Percentiles rank a stretch among this genome's conserved stretches.
These are phyloP conservation scores for Nakaseomyces uthaithaninus DNA, from an alignment of 1,139 yeast species.

Conservation along the genomic window DNA sequence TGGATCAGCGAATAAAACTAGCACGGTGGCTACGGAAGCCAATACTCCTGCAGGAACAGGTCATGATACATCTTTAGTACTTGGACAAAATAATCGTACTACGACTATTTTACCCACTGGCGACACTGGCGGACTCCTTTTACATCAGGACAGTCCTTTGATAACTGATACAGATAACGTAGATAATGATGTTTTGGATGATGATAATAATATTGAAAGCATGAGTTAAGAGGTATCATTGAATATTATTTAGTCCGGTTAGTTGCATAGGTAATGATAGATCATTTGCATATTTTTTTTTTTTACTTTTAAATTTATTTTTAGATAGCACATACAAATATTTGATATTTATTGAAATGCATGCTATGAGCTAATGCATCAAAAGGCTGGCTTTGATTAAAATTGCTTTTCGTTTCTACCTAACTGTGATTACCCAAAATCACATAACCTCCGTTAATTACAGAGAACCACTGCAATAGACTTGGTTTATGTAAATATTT, in stretches of 20 bases:
- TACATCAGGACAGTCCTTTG: conserved; percentile 3
- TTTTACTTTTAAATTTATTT: not conserved
- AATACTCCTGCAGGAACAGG: conserved; percentile 9
- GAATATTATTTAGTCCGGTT: not conserved
- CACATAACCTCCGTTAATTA: too few species aligned
- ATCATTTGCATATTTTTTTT: not conserved
- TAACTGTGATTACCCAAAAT: too few species aligned
- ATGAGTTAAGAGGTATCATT: not conserved
- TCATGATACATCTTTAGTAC: not conserved
- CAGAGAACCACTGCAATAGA: too few species aligned
- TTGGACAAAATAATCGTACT: conserved; percentile 2
- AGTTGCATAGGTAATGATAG: not conserved
- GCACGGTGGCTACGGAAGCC: conserved; percentile 9
- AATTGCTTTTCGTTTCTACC: too few species aligned
- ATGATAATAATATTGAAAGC: not conserved
- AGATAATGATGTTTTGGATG: conserved; percentile 1
- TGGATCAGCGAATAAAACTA: conserved; percentile 11
- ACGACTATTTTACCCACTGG: conserved; percentile 8
- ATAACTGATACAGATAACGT: conserved; percentile 10
- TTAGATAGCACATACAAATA: too few species aligned
- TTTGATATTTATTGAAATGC: too few species aligned
- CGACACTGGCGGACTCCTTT: not conserved
- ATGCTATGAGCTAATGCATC: too few species aligned
- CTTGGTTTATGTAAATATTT: too few species aligned
- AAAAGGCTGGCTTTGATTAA: too few species aligned